Conservation (phyloP, 345 rosid genomes). For the Citrus reticulata region DNA sequence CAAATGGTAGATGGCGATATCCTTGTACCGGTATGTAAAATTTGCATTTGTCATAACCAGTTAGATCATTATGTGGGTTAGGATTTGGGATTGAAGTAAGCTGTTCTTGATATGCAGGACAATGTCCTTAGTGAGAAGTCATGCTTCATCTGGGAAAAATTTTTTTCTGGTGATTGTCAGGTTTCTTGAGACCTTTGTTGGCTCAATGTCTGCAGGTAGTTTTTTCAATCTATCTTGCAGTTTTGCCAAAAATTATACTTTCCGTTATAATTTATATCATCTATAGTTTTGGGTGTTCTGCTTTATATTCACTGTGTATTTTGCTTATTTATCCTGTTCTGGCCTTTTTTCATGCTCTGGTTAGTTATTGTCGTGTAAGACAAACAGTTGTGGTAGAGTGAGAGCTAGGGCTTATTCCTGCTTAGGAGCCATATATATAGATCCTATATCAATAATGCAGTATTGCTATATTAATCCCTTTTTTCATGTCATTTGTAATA, state of each 20-base stretch:
- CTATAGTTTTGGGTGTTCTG: neutral
- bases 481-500: slow-evolving; percentile 11
- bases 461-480: neutral
- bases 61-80: neutral
- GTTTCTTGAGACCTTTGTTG: slow-evolving; percentile 96
- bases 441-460: neutral
- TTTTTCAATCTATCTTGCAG: slow-evolving; percentile 12
- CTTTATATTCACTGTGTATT: neutral
- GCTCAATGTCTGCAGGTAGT: slow-evolving; percentile 95
- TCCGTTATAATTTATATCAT: neutral
- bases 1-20: slow-evolving; percentile 78
- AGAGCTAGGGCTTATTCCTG: neutral
- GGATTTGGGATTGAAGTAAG: slow-evolving; percentile 18
- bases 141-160: slow-evolving; percentile 60
- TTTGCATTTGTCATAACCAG: slow-evolving; percentile 7
- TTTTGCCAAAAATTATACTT: neutral
- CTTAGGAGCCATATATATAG: neutral
- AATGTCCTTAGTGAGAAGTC: slow-evolving; percentile 84
- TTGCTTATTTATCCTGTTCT: neutral
- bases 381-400: neutral
- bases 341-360: neutral
- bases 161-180: slow-evolving; percentile 75
- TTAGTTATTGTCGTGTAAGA: neutral
- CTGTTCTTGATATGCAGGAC: slow-evolving; percentile 60
- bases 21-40: slow-evolving; percentile 79